Evolutionary conservation across 1,139 yeast genomes (phyloP), one percentile per base, ranked within the genome.

Genomic region (Candida tetrigidarum): DNA sequence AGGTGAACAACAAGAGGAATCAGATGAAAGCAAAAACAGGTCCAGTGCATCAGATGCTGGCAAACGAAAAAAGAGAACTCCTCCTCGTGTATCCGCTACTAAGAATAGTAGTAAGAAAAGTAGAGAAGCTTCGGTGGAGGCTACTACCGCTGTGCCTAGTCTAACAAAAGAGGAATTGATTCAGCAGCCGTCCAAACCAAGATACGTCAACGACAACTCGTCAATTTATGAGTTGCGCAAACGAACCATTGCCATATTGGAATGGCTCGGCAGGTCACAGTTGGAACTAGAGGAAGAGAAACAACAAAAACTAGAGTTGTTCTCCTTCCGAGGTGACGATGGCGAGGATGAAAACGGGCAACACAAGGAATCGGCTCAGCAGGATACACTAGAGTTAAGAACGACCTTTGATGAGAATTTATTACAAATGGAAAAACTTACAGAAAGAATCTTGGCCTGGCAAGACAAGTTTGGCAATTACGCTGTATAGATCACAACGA

Each of bases 221-320:
- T 78, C 91, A 2, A 67, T 91, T 48, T 78, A 80, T 53, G 99
- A 92, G 60, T 83, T 92, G 83, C 81, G 92, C 45, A 84, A 90
- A 58, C 76, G 99, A 46, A 88, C 91, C 1, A 87, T 92, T 4
- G 96, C 97, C 3, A 91, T 93, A 15, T 71, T 92, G 56, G 98
- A 93, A 66, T 93, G 92, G 76, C 76, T 92, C 25, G 90, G 90
- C 7, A 74, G 96, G 40, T 86, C 96, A 2, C 96, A 90, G 61
- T 64, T 83, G 47, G 97, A 93, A 58, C 69, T 91, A 49, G 84
- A 83, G 37, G 81, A 79, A 42, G 97, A 91, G 57, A 83, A 83
- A 51, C 68, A 74, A 8, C 75, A 76, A 47, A 80, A 87, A 54
- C 67, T 71, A 34, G 75, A 72, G 51, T 62, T 83, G 48, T 67